Evolutionary conservation across 768 basidiomycete species (phyloP), one percentile per base, ranked within the genome.

Genomic region (Dacryopinax spathularia): DNA sequence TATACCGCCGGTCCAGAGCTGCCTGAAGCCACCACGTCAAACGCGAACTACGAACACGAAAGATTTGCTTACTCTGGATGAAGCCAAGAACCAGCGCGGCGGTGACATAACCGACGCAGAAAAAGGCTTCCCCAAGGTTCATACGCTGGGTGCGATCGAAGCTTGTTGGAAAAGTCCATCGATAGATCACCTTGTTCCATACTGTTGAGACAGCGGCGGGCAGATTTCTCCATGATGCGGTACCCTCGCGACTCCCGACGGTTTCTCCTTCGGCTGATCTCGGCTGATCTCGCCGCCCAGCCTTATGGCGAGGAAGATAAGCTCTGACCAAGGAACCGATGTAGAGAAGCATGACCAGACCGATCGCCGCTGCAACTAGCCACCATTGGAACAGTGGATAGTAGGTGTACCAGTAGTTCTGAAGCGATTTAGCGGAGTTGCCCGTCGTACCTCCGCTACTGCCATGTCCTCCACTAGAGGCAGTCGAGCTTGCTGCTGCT

Each of bases 371-470:
- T 12, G 13, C 43, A 22, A 44, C 25, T 7, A 44, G 43, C 43
- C 43, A 44, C 43, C 43, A 44, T 44, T 44, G 43, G 43, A 44
- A 44, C 43, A 44, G n/a, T n/a, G n/a, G n/a, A n/a, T n/a, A n/a
- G n/a, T n/a, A n/a, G n/a, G n/a, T n/a, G n/a, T n/a, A n/a, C n/a
- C n/a, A n/a, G n/a, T n/a, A n/a, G n/a, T n/a, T n/a, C n/a, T n/a
- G n/a, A n/a, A n/a, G n/a, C n/a, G n/a, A n/a, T n/a, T n/a, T n/a
- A n/a, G n/a, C n/a, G n/a, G n/a, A n/a, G n/a, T n/a, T n/a, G n/a
- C n/a, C n/a, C n/a, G n/a, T n/a, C n/a, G n/a, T n/a, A n/a, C n/a
- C n/a, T n/a, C n/a, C n/a, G n/a, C n/a, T n/a, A n/a, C n/a, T n/a
- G n/a, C n/a, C n/a, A n/a, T n/a, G n/a, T n/a, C n/a, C n/a, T n/a